Conservation (phyloP, 768 basidiomycete species). For the Leccinum aurantiacum region DNA sequence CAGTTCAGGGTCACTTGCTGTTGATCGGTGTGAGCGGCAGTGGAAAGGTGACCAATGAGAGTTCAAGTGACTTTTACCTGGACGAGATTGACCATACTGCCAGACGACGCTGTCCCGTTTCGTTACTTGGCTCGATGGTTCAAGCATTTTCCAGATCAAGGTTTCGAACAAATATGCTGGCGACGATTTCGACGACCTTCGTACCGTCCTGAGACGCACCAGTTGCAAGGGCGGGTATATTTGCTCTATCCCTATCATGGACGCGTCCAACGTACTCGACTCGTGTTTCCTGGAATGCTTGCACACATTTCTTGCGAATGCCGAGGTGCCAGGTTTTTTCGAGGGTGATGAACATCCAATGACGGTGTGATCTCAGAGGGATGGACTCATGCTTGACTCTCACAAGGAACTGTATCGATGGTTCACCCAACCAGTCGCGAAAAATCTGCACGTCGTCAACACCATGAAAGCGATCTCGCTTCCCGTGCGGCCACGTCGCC, state of each 20-base stretch:
- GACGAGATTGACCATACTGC: conserved; percentile 11
- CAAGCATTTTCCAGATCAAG: conserved; percentile 99
- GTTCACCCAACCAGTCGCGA: conserved; percentile 98
- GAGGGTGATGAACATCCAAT: conserved; percentile 98
- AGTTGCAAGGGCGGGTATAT: conserved; percentile 99
- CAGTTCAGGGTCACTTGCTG: conserved; percentile 93
- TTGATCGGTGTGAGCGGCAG: conserved; percentile 98
- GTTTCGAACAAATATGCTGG: conserved; percentile 99
- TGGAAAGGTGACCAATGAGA: conserved; percentile 72
- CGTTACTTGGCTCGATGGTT: conserved; percentile 99
- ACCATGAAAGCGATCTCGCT: conserved; percentile 99
- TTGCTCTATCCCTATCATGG: conserved; percentile 91
- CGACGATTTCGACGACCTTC: conserved; percentile 96
- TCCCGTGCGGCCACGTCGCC: conserved; percentile 97
- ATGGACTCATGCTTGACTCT: conserved; percentile 97
- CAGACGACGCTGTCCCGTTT: conserved; percentile 98
- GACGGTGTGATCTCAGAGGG: conserved; percentile 97
- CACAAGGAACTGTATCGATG: conserved; percentile 97
- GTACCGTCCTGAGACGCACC: conserved; percentile 89
- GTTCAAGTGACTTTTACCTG: conserved; percentile 1
- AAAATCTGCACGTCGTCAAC: conserved; percentile 97
- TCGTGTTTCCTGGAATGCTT: conserved; percentile 99
- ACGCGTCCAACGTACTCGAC: conserved; percentile 98
- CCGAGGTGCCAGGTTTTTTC: conserved; percentile 99
- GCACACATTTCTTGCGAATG: conserved; percentile 98